Evolutionary conservation across 1,139 yeast genomes (phyloP), one percentile per base, ranked within the genome.

Genomic region (Pichia sp.): DNA sequence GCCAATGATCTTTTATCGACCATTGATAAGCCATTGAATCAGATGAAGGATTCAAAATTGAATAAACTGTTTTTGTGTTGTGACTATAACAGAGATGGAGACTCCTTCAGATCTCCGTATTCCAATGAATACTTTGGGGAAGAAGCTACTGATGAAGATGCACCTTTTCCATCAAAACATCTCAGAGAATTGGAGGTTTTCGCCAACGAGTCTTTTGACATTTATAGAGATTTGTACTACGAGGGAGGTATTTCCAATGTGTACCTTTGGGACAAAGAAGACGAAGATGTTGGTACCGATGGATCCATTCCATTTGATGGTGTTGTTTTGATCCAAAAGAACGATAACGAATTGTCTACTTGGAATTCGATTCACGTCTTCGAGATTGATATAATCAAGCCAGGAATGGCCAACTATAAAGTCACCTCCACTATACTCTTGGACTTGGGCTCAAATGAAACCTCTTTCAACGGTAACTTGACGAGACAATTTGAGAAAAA

Each of bases 1-100:
- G 94, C 96, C 5, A 95, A 84, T 59, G 98, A 90, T 54, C 71
- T 92, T 49, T 71, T 92, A 44, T 79, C 95, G 4, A 76, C 95
- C 0, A 90, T 90, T 16, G 98, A 92, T 64, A 83, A 85, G 45
- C 97, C 98, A 16, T 70, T 92, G 55, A 67, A 69, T 40, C 68
- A 80, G 38, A 62, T 71, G 43, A 71, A 70, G 39, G 92, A 95
- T 61, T 57, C 66, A 37, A 63, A 71, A 46, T 63, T 79, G 7
- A 85, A 85, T 27, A 84, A 83, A 62, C 75, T 76, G 49, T 92
- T 72, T 62, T 71, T 92, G 51, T 78, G 92, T 45, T 92, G 98
- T 65, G 98, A 92, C 62, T 92, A 90, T 64, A 92, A 92, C 64
- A 73, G 98, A 53, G 98, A 92, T 58, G 92, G 95, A 5, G 97